Evolutionary conservation across 2,329 filamentous ascomycete species (phyloP).

Genomic region (Chrysoporthe deuterocubensis): DNA sequence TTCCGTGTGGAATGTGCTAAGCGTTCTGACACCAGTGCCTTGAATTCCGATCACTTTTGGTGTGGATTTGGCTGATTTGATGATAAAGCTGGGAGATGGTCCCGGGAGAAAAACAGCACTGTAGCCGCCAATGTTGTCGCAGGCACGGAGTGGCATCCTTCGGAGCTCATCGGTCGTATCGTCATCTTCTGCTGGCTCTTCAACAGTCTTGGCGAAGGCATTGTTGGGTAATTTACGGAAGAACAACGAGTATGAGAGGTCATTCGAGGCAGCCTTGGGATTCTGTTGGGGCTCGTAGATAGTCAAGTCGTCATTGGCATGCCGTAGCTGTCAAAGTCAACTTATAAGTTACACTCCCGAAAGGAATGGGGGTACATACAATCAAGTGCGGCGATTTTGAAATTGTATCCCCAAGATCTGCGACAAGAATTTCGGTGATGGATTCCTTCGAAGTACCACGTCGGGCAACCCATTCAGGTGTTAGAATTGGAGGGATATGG

Average conservation of each 20-base stretch:
- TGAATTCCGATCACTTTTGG: constrained; percentile 77
- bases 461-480: constrained; percentile 70
- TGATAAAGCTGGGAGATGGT: constrained; percentile 75
- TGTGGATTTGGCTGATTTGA: constrained; percentile 78
- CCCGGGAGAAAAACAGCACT: constrained; percentile 84
- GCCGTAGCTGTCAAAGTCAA: constrained; percentile 63
- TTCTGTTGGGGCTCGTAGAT: constrained; percentile 81
- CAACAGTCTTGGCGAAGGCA: constrained; percentile 62
- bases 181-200: constrained; percentile 52
- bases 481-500: constrained; percentile 77
- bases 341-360: background rate
- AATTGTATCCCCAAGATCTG: constrained; percentile 79
- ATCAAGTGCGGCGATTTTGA: constrained; percentile 78
- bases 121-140: constrained; percentile 74
- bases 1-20: constrained; percentile 77
- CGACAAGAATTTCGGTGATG: constrained; percentile 79
- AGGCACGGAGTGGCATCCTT: constrained; percentile 58
- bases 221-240: constrained; percentile 79
- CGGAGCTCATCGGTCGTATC: constrained; percentile 51
- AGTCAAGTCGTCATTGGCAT: constrained; percentile 78
- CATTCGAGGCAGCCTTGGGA: constrained; percentile 41
- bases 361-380: constrained; percentile 54
- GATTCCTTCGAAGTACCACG: constrained; percentile 73
- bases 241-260: constrained; percentile 63
- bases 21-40: constrained; percentile 68